Percentiles rank a stretch among this genome's conserved stretches.
These are phyloP conservation scores for Coniochaeta hoffmannii DNA, from an alignment of 2,329 filamentous ascomycete genomes.

Conservation along the genomic window DNA sequence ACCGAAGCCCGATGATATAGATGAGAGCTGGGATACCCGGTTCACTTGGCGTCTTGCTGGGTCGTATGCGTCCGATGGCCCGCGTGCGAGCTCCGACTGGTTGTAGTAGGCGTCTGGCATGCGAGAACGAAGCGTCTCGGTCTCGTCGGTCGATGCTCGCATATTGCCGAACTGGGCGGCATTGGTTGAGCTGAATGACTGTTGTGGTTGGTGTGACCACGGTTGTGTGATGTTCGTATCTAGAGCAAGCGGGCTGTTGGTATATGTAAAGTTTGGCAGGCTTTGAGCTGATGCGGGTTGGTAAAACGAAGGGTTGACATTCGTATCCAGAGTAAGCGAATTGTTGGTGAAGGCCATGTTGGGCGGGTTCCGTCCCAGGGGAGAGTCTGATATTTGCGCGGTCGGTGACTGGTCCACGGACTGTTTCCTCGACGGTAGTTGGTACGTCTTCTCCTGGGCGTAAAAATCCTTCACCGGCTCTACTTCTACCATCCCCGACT, in stretches of 20 bases:
- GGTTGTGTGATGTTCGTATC: neutral
- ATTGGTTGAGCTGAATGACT: slow-evolving; percentile 19
- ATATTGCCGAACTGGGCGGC: slow-evolving; percentile 16
- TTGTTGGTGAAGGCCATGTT: neutral
- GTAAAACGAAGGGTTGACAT: neutral
- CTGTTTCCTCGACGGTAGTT: slow-evolving; percentile 6
- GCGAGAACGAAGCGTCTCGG: slow-evolving; percentile 24
- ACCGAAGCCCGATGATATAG: slow-evolving; percentile 57
- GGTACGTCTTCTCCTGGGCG: slow-evolving; percentile 12
- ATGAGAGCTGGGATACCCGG: slow-evolving; percentile 46
- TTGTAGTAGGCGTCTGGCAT: slow-evolving; percentile 30
- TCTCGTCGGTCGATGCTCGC: slow-evolving; percentile 11
- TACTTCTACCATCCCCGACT: slow-evolving; percentile 3
- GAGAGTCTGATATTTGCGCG: neutral
- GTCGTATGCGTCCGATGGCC: slow-evolving; percentile 27
- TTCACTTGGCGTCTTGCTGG: slow-evolving; percentile 26
- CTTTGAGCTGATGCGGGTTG: neutral
- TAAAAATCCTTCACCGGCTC: slow-evolving; percentile 11
- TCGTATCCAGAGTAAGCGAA: neutral
- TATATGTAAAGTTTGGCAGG: neutral
- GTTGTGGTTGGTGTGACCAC: slow-evolving; percentile 15
- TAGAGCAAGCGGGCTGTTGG: neutral
- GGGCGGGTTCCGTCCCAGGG: neutral
- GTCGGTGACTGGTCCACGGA: neutral
- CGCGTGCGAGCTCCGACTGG: slow-evolving; percentile 28